Base-by-base conservation (phyloP, 1,284 basidiomycete species). In the Apiotrichum mycotoxinovorans region DNA sequence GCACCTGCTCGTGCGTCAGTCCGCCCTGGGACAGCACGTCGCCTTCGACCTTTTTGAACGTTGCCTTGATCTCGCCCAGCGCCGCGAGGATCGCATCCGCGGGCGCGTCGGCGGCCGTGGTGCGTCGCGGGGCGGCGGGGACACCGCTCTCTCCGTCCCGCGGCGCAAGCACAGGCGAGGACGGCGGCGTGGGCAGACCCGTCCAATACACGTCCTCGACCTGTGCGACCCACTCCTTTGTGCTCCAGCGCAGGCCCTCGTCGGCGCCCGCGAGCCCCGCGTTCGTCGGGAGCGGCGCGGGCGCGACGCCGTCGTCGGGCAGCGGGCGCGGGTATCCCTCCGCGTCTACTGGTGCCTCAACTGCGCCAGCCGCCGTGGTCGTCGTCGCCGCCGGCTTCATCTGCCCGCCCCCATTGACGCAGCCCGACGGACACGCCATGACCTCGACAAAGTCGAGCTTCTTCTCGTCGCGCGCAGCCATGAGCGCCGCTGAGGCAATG, bases 351-450 rank as follows among this genome's bases (percentile, higher is more conserved):
- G 47, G 20, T 2, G 27, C 34, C 26, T 46, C 55, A 18, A 25
- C 18, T 18, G 60, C 23, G 17, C 18, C 38, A n/a, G 58, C 45
- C 11, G 54, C 23, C 25, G 43, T 27, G 9, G 43, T 34, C 9
- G 20, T 30, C 4, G 17, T 23, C 1, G 51, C 49, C 2, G 64
- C 67, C n/a, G 76, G 85, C 63, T 87, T 86, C 67, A 94, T 81
- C 78, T 98, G 96, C 2, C 96, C 96, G 26, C 96, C 95, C 3
- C 96, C 95, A 70, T 98, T 98, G 48, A 97, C 91, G 72, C 96
- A 98, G 8, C 96, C 96, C 0, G 89, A 86, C 0, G 96, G 96
- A 79, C 96, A 99, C 23, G 96, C 96, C 96, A 99, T 98, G 60
- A 99, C 93, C 71, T 99, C 96, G 48, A 98, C 88, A 74, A 95